These are phyloP conservation scores for Lenwebbia sp. DNA, from an alignment of 345 rosid species.

Conservation along the genomic window DNA sequence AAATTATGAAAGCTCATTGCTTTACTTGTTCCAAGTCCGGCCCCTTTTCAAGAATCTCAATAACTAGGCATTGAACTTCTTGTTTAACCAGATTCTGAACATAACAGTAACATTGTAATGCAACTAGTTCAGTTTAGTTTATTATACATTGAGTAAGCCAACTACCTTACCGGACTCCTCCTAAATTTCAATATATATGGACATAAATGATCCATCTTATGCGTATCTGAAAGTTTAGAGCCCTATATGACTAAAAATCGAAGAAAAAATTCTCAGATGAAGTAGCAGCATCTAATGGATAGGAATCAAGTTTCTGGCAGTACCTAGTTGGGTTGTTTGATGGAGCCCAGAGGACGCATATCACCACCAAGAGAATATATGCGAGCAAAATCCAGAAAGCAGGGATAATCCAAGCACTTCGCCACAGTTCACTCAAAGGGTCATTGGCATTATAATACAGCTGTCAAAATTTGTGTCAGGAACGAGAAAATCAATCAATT, in stretches of 20 bases:
- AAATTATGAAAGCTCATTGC: background rate
- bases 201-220: background rate
- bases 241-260: background rate
- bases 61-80: background rate
- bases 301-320: background rate
- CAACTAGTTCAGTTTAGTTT: background rate
- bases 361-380: slow-evolving; percentile 27
- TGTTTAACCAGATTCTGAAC: background rate
- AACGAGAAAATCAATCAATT: background rate
- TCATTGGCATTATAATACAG: slow-evolving; percentile 41
- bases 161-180: background rate
- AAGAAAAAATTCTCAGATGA: background rate
- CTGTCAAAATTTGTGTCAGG: slow-evolving; percentile 6
- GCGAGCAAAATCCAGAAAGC: slow-evolving; percentile 46
- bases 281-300: background rate
- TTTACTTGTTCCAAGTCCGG: background rate
- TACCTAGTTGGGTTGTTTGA: slow-evolving; percentile 33
- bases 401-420: slow-evolving; percentile 35
- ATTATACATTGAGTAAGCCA: background rate
- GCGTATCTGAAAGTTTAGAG: background rate
- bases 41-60: background rate
- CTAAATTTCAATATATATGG: background rate
- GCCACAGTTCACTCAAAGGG: slow-evolving; percentile 41
- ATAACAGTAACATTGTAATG: background rate
- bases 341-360: slow-evolving; percentile 42